Evolutionary conservation across 2,329 filamentous ascomycete species (phyloP).

Genomic region (Pseudogymnoascus sp.): DNA sequence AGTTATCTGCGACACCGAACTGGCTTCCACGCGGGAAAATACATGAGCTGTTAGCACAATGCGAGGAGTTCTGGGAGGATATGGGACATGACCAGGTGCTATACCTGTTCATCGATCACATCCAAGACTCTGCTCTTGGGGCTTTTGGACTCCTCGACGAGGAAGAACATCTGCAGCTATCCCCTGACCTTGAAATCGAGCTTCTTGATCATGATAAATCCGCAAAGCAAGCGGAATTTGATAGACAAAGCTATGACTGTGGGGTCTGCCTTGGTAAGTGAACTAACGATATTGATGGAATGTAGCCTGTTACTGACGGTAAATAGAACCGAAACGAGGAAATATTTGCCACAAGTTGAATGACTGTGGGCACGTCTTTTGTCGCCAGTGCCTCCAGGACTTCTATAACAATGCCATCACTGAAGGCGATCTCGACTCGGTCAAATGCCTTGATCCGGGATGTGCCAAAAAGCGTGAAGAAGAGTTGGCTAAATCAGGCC

Average conservation of each 20-base stretch:
- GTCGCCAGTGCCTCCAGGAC: conserved; percentile 73
- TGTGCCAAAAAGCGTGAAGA: conserved; percentile 57
- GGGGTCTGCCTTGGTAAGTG: conserved; percentile 66
- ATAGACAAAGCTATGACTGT: conserved; percentile 78
- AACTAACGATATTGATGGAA: conserved; percentile 13
- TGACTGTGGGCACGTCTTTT: conserved; percentile 87
- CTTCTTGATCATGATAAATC: conserved; percentile 72
- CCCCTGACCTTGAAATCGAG: conserved; percentile 53
- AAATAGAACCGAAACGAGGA: conserved; percentile 78
- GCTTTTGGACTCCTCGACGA: conserved; percentile 49
- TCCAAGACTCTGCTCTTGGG: conserved; percentile 49
- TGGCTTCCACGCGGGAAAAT: conserved; percentile 47
- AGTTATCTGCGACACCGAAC: conserved; percentile 43
- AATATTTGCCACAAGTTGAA: conserved; percentile 69
- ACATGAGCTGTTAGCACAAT: conserved; percentile 42
- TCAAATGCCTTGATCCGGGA: conserved; percentile 71
- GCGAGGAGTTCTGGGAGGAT: conserved; percentile 51
- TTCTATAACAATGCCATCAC: conserved; percentile 85
- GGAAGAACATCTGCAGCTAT: conserved; percentile 42
- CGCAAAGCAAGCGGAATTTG: conserved; percentile 65
- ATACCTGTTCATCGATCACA: conserved; percentile 55
- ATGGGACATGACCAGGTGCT: conserved; percentile 49
- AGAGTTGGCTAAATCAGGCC: conserved; percentile 31
- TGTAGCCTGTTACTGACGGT: conserved; percentile 6
- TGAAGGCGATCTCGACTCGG: conserved; percentile 69